Evolutionary conservation across 2,329 filamentous ascomycete genomes (phyloP).

Genomic region (Aspergillus pseudoglaucus): DNA sequence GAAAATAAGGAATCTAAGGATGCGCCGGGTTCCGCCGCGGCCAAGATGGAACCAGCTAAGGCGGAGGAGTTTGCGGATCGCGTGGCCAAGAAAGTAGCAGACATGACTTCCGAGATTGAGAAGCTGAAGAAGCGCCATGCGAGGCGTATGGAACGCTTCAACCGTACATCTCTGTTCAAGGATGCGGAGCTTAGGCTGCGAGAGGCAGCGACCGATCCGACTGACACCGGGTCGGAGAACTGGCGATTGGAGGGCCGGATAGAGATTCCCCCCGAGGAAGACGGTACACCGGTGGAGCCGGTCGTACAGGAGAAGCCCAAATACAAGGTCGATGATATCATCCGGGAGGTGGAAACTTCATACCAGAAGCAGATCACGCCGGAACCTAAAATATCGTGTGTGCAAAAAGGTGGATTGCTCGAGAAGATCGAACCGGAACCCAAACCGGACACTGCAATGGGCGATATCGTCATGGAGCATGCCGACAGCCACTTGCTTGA

Average conservation of each 20-base stretch:
- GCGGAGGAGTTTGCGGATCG: slow-evolving; percentile 78
- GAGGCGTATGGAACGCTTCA: slow-evolving; percentile 66
- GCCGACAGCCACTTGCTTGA: slow-evolving; percentile 26
- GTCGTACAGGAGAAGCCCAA: slow-evolving; percentile 36
- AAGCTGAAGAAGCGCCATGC: slow-evolving; percentile 75
- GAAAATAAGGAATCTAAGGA: slow-evolving; percentile 20
- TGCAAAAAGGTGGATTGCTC: slow-evolving; percentile 71
- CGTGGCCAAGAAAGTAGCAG: slow-evolving; percentile 63
- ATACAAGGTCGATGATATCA: slow-evolving; percentile 60
- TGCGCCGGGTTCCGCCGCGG: slow-evolving; percentile 35
- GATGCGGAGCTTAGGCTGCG: slow-evolving; percentile 71
- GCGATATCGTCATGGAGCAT: slow-evolving; percentile 31
- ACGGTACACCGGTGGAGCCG: slow-evolving; percentile 29
- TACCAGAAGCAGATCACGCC: slow-evolving; percentile 61
- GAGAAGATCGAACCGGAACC: slow-evolving; percentile 42
- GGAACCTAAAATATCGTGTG: slow-evolving; percentile 59
- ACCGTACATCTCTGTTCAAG: slow-evolving; percentile 62
- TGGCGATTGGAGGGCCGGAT: slow-evolving; percentile 57
- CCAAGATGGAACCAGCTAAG: slow-evolving; percentile 66
- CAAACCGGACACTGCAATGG: slow-evolving; percentile 27
- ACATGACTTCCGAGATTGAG: slow-evolving; percentile 74
- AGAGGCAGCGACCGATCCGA: slow-evolving; percentile 52
- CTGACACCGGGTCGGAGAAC: slow-evolving; percentile 52
- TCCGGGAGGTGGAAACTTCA: slow-evolving; percentile 64
- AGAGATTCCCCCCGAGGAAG: slow-evolving; percentile 27